These are phyloP conservation scores for Laguncularia racemosa DNA, from an alignment of 345 rosid species.

Conservation along the genomic window DNA sequence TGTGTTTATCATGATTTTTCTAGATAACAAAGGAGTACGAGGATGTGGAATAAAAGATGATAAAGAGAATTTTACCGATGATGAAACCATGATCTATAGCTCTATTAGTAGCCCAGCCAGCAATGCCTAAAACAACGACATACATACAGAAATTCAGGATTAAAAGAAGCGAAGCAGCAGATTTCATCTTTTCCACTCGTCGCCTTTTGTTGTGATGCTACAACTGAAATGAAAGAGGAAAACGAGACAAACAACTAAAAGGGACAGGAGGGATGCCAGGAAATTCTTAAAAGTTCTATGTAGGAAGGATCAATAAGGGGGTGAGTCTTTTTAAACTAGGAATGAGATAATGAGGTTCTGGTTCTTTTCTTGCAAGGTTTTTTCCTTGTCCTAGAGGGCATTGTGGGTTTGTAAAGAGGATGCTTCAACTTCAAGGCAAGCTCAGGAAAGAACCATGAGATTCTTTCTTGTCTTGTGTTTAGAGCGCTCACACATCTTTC, in stretches of 20 bases:
- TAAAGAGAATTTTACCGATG: constrained; percentile 40
- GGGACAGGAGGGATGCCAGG: too few relatives aligned
- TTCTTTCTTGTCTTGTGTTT: constrained; percentile 26
- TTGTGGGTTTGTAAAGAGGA: constrained; percentile 52
- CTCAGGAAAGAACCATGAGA: constrained; percentile 10
- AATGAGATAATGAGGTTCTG: constrained; percentile 6
- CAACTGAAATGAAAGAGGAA: too few relatives aligned
- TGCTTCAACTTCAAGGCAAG: constrained; percentile 60
- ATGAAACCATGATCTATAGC: constrained; percentile 77
- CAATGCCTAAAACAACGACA: constrained; percentile 60
- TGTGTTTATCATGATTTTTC: too few relatives aligned
- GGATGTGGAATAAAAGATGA: neutral
- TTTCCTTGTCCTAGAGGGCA: constrained; percentile 26
- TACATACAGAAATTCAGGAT: constrained; percentile 74
- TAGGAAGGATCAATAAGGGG: neutral
- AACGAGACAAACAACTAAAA: too few relatives aligned
- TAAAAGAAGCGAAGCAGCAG: constrained; percentile 52
- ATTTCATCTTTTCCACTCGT: too few relatives aligned
- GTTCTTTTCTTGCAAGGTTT: constrained; percentile 89
- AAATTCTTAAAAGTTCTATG: too few relatives aligned
- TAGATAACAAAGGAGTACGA: too few relatives aligned
- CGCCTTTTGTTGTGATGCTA: neutral
- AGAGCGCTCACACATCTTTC: neutral
- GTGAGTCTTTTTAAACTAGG: neutral
- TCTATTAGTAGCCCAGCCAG: constrained; percentile 74